These are phyloP conservation scores for Solanum virginianum DNA, from an alignment of 257 asterid genomes.

Conservation along the genomic window DNA sequence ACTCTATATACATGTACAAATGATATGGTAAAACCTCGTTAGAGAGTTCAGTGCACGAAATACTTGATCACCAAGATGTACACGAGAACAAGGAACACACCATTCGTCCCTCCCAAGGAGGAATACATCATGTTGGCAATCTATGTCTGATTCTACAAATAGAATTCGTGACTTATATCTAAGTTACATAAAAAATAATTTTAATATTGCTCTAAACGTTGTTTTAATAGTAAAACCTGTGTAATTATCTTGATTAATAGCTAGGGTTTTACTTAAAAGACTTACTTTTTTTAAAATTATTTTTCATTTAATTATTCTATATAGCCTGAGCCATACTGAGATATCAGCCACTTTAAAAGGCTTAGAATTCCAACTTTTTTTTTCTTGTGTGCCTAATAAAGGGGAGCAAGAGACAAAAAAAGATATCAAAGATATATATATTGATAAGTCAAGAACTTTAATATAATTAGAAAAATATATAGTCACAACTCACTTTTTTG, in stretches of 20 bases:
- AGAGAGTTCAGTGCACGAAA: background rate
- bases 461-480: constrained; percentile 13
- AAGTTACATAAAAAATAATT: background rate
- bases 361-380: background rate
- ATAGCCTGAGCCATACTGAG: background rate
- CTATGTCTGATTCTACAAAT: background rate
- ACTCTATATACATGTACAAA: background rate
- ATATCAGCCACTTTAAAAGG: background rate
- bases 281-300: background rate
- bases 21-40: background rate
- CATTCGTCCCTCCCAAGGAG: too few species aligned
- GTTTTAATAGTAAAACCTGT: background rate
- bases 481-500: constrained; percentile 40
- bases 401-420: constrained; percentile 3
- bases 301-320: background rate
- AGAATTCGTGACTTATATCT: background rate
- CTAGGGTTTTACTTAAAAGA: background rate
- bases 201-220: accelerated
- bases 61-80: too few species aligned
- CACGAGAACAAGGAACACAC: too few species aligned
- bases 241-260: background rate
- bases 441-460: constrained; percentile 10
- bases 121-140: background rate
- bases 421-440: background rate
- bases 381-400: background rate